Evolutionary conservation across 257 asterid species (phyloP), one percentile per base, ranked within the genome.

Genomic region (Penstemon barbatus): DNA sequence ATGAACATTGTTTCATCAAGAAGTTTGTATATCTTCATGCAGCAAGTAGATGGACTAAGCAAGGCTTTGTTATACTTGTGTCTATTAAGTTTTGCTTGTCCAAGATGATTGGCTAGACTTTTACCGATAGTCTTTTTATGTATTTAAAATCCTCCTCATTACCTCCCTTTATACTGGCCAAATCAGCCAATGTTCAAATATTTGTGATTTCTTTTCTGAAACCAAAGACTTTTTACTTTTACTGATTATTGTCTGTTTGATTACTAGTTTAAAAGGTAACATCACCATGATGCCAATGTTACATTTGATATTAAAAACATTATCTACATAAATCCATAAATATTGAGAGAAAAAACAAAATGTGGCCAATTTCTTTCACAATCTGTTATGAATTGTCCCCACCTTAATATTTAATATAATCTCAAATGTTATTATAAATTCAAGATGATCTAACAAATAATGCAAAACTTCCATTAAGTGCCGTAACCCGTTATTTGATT

Each of bases 21-120:
- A 70, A 36, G 50, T 15, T n/a, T 61, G 49, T 50, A 55, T 13
- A 57, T 70, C 71, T 66, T 74, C 69, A 56, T 74, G 41, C 57
- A 43, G 62, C n/a, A 42, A 49, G 12, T 56, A 57, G 66, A 19
- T 45, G 48, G 19, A 66, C 60, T 54, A 69, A 46, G 63, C 42
- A 15, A 48, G 10, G 49, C 62, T 50, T 52, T 18, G 40, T 59
- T 18, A 13, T 19, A n/a, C 64, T 61, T 45, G 8, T 52, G 40
- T 19, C 39, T 42, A 67, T 57, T 57, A 63, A 59, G 70, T 71
- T 46, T 66, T 48, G 39, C 52, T 7, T 54, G 41, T 57, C 12
- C 63, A 53, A 67, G 62, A 42, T 25, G 64, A 46, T 25, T 25
- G 33, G 70, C 71, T 70, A 49, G 67, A 65, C 18, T 54, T 38